Conservation (phyloP, 2,329 filamentous ascomycete genomes). For the Pyrenophora graminea region DNA sequence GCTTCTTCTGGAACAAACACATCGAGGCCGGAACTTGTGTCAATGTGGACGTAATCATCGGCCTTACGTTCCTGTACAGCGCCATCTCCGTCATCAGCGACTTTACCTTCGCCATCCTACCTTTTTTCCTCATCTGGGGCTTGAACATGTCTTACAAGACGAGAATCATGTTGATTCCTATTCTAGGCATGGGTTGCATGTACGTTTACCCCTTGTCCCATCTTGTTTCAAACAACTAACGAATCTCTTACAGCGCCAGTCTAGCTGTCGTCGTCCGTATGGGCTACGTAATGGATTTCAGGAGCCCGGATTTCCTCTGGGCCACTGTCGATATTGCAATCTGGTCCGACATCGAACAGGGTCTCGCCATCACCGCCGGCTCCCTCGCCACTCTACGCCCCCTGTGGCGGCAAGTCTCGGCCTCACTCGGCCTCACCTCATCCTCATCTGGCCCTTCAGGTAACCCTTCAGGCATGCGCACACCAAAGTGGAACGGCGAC, state of each 20-base stretch:
- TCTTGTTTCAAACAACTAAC: neutral
- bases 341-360: slow-evolving; percentile 46
- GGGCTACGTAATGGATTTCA: slow-evolving; percentile 44
- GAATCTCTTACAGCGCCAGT: slow-evolving; percentile 31
- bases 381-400: slow-evolving; percentile 45
- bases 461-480: slow-evolving; percentile 21
- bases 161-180: slow-evolving; percentile 53
- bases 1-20: slow-evolving; percentile 56
- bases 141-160: slow-evolving; percentile 55
- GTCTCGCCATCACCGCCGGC: slow-evolving; percentile 44
- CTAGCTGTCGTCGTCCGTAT: slow-evolving; percentile 43
- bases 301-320: slow-evolving; percentile 41
- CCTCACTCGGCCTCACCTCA: slow-evolving; percentile 27
- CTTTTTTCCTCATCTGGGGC: slow-evolving; percentile 57
- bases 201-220: slow-evolving; percentile 33
- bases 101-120: slow-evolving; percentile 56
- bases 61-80: slow-evolving; percentile 54
- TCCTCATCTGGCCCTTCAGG: slow-evolving; percentile 14
- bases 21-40: slow-evolving; percentile 48
- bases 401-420: slow-evolving; percentile 35
- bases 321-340: slow-evolving; percentile 45
- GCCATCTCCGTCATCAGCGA: slow-evolving; percentile 54
- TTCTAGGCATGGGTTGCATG: slow-evolving; percentile 58
- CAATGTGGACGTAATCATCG: slow-evolving; percentile 47
- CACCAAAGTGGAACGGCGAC: slow-evolving; percentile 24